A percentile compares a stretch with the other conserved stretches of the same genome.
Conservation (phyloP, 345 rosid genomes). For the Angophora floribunda region DNA sequence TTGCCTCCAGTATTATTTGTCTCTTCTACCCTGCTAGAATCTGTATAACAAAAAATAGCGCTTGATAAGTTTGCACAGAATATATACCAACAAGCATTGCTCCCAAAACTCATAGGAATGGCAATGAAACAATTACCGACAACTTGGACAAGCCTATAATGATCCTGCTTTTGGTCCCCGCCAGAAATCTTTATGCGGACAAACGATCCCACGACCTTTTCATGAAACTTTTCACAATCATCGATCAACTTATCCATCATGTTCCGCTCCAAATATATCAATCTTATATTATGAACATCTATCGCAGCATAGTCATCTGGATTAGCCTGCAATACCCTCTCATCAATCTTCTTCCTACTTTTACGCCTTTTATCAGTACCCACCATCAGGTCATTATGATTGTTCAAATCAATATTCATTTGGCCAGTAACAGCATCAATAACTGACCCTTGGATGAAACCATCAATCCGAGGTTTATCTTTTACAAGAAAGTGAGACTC, state of each 20-base stretch:
- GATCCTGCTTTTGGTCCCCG: constrained; percentile 59
- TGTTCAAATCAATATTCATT: constrained; percentile 13
- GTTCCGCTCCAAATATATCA: constrained; percentile 64
- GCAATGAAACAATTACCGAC: constrained; percentile 38
- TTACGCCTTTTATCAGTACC: constrained; percentile 42
- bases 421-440: constrained; percentile 21
- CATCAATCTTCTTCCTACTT: constrained; percentile 40
- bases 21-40: constrained; percentile 48
- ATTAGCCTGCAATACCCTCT: constrained; percentile 21
- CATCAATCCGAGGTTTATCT: constrained; percentile 26
- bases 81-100: neutral
- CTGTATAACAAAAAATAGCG: constrained; percentile 21
- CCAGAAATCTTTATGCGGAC: constrained; percentile 69
- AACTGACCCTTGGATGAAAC: constrained; percentile 15
- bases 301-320: constrained; percentile 70
- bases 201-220: constrained; percentile 78
- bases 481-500: constrained; percentile 59
- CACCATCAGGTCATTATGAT: constrained; percentile 9
- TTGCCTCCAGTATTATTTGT: constrained; percentile 58
- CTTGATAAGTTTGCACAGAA: neutral
- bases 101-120: neutral
- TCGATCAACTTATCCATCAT: constrained; percentile 57
- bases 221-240: constrained; percentile 57
- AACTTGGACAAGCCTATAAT: constrained; percentile 81
- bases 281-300: constrained; percentile 71